A percentile compares a stretch with the other conserved stretches of the same genome.
Conservation (phyloP, 257 asterid genomes). For the Lycium barbarum region DNA sequence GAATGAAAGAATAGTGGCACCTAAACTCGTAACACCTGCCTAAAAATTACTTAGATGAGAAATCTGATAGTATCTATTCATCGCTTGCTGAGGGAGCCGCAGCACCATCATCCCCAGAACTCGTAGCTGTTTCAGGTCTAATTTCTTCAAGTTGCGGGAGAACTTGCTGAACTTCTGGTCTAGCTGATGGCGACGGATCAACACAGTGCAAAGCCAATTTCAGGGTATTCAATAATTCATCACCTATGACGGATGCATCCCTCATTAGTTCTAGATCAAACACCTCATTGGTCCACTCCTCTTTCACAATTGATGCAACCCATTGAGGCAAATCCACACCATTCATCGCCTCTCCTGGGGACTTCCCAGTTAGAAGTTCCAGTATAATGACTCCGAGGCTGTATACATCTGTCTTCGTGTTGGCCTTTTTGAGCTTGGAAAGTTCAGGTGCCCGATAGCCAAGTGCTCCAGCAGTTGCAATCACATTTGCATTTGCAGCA, state of each 20-base stretch:
- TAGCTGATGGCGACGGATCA: conserved; percentile 77
- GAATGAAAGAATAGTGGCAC: conserved; percentile 76
- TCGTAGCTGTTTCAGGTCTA: conserved; percentile 64
- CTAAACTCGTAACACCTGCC: neutral
- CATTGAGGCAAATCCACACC: conserved; percentile 88
- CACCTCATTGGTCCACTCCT: conserved; percentile 97
- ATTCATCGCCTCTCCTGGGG: conserved; percentile 84
- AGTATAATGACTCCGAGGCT: conserved; percentile 88
- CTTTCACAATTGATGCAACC: conserved; percentile 96
- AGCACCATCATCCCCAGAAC: conserved; percentile 69
- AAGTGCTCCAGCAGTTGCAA: conserved; percentile 89
- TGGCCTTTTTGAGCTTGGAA: conserved; percentile 88
- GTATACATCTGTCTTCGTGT: conserved; percentile 84
- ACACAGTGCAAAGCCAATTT: conserved; percentile 93
- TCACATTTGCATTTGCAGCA: conserved; percentile 84
- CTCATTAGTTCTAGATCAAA: conserved; percentile 92
- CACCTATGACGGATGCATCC: conserved; percentile 87
- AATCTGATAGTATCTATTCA: conserved; percentile 28
- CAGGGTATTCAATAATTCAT: conserved; percentile 78
- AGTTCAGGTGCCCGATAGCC: conserved; percentile 98
- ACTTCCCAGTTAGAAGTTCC: conserved; percentile 90
- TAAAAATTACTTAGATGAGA: neutral
- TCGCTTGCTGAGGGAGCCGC: conserved; percentile 48
- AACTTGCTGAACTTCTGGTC: conserved; percentile 82
- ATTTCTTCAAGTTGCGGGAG: conserved; percentile 89